phyloP scores from a whole-genome alignment of 2,329 filamentous ascomycete genomes.

The Pleurostoma richardsiae region DNA sequence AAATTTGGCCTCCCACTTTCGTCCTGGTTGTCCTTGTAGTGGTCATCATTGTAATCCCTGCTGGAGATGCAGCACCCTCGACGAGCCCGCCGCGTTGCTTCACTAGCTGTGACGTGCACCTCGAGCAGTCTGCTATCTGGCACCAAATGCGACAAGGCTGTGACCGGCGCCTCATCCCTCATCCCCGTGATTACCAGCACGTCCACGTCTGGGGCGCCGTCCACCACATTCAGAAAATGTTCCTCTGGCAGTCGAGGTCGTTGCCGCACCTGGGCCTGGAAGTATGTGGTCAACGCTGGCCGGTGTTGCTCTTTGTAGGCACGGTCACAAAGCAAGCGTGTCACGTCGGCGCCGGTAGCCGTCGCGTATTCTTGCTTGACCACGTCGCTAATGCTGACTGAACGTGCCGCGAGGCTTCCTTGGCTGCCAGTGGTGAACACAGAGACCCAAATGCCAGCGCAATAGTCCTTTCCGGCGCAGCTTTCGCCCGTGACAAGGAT shows the following conservation, averaged over 20 bases:
- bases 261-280: constrained; percentile 33
- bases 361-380: constrained; percentile 54
- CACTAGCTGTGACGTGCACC: constrained; percentile 37
- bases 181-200: constrained; percentile 59
- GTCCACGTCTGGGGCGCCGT: constrained; percentile 33
- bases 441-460: constrained; percentile 46
- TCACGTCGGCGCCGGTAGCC: constrained; percentile 38
- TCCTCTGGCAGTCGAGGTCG: constrained; percentile 42
- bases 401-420: constrained; percentile 27
- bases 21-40: constrained; percentile 6
- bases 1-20: constrained; percentile 14
- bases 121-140: constrained; percentile 48
- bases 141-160: constrained; percentile 48
- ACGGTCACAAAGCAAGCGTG: constrained; percentile 45
- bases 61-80: constrained; percentile 18
- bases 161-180: constrained; percentile 55
- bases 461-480: constrained; percentile 57
- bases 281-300: constrained; percentile 45
- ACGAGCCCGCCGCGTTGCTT: constrained; percentile 28
- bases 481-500: constrained; percentile 52
- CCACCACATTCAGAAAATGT: constrained; percentile 43
- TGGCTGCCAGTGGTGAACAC: constrained; percentile 21
- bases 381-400: constrained; percentile 50
- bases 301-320: constrained; percentile 59
- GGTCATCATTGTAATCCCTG: constrained; percentile 8